Evolutionary conservation across 257 asterid genomes (phyloP), one percentile per base, ranked within the genome.

Genomic region (Solanum bukasovii): DNA sequence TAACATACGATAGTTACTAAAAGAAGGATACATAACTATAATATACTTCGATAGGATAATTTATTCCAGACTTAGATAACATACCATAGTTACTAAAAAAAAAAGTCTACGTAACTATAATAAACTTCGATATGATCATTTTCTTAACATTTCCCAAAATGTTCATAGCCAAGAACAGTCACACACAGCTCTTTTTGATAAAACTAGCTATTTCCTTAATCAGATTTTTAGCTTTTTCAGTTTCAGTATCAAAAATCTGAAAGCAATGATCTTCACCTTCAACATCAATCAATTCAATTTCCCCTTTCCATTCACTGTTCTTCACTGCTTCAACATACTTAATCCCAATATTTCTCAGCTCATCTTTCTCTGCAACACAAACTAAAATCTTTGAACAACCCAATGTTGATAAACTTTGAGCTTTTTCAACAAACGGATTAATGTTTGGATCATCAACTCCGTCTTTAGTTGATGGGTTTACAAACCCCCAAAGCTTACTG

Each of bases 181-280:
- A 37, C 52, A 21, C 52, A 18, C 27, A 72, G 0, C 7, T 9
- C 31, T 14, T 44, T 18, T 73, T 87, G 38, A 87, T 70, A 35
- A 87, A 87, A 68, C 56, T 25, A 25, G 87, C 81, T 7, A 89
- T 20, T 9, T 9, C 84, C 14, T 38, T 71, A 0, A 89, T 89
- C 40, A 89, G 7, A 71, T 23, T 31, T 23, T 25, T 89, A 11
- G 88, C 56, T 3, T 87, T 89, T 63, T 89, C 84, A 35, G 89
- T 13, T 3, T 89, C 46, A 67, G 83, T 65, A 52, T 65, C 25
- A 38, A 61, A 86, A n/a, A 89, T 9, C 34, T 89, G 88, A 25
- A 89, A 89, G 71, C 88, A 86, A 81, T 89, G 90, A 35, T 10
- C 89, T 74, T 89, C 91, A 46, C 89, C 91, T 83, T 87, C 73